Conservation (phyloP, 805 yeast species). For the Candida alai region DNA sequence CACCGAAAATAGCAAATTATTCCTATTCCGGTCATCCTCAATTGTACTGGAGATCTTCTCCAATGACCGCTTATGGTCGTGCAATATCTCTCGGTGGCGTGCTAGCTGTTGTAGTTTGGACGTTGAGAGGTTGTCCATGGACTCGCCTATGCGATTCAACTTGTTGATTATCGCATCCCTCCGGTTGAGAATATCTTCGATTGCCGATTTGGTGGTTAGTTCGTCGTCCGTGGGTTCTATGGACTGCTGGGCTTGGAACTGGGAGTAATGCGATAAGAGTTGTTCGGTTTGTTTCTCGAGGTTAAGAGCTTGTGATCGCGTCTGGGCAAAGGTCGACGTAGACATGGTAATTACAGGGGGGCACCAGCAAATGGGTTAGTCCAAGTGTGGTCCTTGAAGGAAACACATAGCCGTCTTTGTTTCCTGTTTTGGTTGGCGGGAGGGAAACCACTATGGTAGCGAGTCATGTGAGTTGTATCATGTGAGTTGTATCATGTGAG, state of each 20-base stretch:
- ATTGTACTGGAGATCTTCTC: slow-evolving; percentile 54
- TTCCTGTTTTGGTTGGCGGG: no score
- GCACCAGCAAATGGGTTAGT: no score
- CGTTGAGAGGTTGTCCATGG: slow-evolving; percentile 56
- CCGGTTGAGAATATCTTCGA: slow-evolving; percentile 24
- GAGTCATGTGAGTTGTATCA: no score
- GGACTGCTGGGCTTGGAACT: slow-evolving; percentile 22
- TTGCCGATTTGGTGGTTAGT: slow-evolving; percentile 12
- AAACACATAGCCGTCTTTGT: no score
- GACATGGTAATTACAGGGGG: no score
- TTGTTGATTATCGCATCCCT: slow-evolving; percentile 53
- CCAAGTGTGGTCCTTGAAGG: no score
- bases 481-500: no score
- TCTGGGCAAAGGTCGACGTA: slow-evolving; percentile 57
- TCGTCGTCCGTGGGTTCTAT: slow-evolving; percentile 23
- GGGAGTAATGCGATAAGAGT: slow-evolving; percentile 40
- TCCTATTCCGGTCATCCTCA: slow-evolving; percentile 70
- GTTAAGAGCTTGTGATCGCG: slow-evolving; percentile 63
- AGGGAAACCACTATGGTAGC: no score
- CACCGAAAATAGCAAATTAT: slow-evolving; percentile 71
- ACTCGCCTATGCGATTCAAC: slow-evolving; percentile 52
- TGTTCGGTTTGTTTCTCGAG: slow-evolving; percentile 70
- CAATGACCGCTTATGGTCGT: slow-evolving; percentile 65
- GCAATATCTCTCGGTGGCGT: slow-evolving; percentile 73
- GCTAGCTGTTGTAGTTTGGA: slow-evolving; percentile 77